Evolutionary conservation across 2,329 filamentous ascomycete species (phyloP).

Genomic region (Pseudocercospora eumusae): DNA sequence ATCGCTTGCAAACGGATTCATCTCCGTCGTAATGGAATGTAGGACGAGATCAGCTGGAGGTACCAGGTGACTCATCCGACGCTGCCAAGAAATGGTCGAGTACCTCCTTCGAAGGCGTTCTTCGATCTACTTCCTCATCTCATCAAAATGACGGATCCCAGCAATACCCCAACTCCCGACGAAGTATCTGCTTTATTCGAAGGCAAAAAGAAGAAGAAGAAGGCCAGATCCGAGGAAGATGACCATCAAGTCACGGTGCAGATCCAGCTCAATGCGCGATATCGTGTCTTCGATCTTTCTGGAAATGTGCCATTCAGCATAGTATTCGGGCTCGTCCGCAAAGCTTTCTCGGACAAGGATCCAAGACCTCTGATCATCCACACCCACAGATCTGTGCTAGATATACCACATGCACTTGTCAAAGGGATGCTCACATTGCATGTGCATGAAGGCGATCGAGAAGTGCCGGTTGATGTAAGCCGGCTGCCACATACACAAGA

Average conservation of each 20-base stretch:
- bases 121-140: background rate
- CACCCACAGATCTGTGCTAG: constrained; percentile 18
- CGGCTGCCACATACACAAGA: background rate
- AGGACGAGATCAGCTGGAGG: background rate
- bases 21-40: background rate
- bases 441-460: constrained; percentile 2
- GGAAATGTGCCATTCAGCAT: constrained; percentile 27
- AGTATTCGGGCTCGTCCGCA: constrained; percentile 26
- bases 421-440: constrained; percentile 22
- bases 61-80: background rate
- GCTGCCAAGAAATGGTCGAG: background rate
- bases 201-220: background rate
- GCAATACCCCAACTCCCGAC: background rate
- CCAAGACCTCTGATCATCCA: constrained; percentile 21
- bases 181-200: background rate
- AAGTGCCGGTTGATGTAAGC: background rate
- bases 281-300: constrained; percentile 25
- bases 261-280: constrained; percentile 9
- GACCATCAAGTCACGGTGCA: background rate
- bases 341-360: constrained; percentile 19
- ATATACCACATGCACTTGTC: constrained; percentile 27
- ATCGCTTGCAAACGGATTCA: background rate
- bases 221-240: background rate
- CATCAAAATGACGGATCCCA: background rate
- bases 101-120: background rate